Conservation (phyloP, 352 stramenopile genomes). For the Phytophthora niederhauseri region DNA sequence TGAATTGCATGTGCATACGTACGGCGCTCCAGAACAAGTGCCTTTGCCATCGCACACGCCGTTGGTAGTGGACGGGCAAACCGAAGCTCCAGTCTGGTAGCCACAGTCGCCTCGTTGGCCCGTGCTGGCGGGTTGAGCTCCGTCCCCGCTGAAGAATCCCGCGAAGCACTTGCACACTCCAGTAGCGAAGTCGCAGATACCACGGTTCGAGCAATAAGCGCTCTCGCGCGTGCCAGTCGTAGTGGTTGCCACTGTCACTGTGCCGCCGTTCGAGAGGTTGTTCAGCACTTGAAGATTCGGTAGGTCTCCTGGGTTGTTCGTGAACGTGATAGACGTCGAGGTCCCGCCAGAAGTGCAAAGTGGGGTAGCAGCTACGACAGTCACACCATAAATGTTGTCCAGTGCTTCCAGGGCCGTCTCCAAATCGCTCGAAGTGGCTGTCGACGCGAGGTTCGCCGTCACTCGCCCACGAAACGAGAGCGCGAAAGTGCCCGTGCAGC, state of each 20-base stretch:
- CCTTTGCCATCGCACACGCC: slow-evolving; percentile 53
- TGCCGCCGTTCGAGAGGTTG: slow-evolving; percentile 37
- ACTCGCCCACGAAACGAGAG: slow-evolving; percentile 69
- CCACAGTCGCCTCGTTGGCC: slow-evolving; percentile 63
- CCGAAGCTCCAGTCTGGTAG: slow-evolving; percentile 22
- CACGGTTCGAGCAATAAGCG: slow-evolving; percentile 87
- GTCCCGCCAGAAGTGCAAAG: slow-evolving; percentile 45
- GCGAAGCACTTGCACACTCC: slow-evolving; percentile 74
- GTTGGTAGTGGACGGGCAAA: slow-evolving; percentile 46
- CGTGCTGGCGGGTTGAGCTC: slow-evolving; percentile 29
- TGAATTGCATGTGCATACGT: slow-evolving; percentile 62
- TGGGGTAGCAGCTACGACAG: slow-evolving; percentile 28
- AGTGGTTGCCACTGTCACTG: slow-evolving; percentile 5
- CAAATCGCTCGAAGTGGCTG: slow-evolving; percentile 41
- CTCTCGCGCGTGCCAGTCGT: slow-evolving; percentile 57
- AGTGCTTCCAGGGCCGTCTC: slow-evolving; percentile 62
- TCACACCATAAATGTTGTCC: slow-evolving; percentile 59
- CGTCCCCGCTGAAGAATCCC: slow-evolving; percentile 69
- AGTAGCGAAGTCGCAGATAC: slow-evolving; percentile 57
- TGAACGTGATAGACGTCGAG: slow-evolving; percentile 75
- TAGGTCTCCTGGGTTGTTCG: slow-evolving; percentile 64
- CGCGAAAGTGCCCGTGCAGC: slow-evolving; percentile 60
- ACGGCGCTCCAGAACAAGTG: slow-evolving; percentile 48
- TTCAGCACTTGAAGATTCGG: slow-evolving; percentile 57
- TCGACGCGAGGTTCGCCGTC: slow-evolving; percentile 56